Evolutionary conservation across 495 filamentous ascomycete genomes (phyloP), one percentile per base, ranked within the genome.

Genomic region (Penicillium coprophilum): DNA sequence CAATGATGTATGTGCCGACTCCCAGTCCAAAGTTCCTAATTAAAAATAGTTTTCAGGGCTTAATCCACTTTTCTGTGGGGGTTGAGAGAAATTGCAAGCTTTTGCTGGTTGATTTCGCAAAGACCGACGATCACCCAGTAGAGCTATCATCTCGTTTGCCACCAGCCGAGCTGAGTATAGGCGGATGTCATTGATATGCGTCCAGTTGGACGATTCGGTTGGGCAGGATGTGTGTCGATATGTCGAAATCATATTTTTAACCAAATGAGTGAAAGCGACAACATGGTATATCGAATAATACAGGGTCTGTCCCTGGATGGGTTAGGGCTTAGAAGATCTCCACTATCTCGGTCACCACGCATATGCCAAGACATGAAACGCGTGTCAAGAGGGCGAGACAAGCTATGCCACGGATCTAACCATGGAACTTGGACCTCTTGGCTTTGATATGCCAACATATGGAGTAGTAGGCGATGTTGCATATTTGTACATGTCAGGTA

Each of bases 11-110:
- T 40, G 30, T 17, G 13, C 34, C 30, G 32, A 46, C 13, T 23
- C 46, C 28, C 19, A 6, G 7, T 13, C 39, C 27, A 43, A 52
- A 43, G 34, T 32, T 31, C 36, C 50, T 31, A 20, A 39, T 53
- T 54, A 54, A 46, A 54, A 46, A 54, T 54, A 54, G 52, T 46
- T 46, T 46, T 46, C 52, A 54, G 41, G 52, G 20, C 52, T 23
- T 23, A 13, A 20, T 38, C 52, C 52, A 54, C 52, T 54, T 54
- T 46, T 46, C 15, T 45, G 31, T 46, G 43, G 52, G 52, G 31
- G 21, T 27, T 40, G 15, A 30, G 21, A 28, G 20, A 30, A 54
- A 54, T 54, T 38, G 52, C 52, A 54, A 54, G 52, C 41, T 54
- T 54, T 52, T 43, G 36, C 20, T 46, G 40, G 30, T 34, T 46